These are phyloP conservation scores for Licmophora abbreviata DNA, from an alignment of 108 stramenopile genomes.

Conservation along the genomic window DNA sequence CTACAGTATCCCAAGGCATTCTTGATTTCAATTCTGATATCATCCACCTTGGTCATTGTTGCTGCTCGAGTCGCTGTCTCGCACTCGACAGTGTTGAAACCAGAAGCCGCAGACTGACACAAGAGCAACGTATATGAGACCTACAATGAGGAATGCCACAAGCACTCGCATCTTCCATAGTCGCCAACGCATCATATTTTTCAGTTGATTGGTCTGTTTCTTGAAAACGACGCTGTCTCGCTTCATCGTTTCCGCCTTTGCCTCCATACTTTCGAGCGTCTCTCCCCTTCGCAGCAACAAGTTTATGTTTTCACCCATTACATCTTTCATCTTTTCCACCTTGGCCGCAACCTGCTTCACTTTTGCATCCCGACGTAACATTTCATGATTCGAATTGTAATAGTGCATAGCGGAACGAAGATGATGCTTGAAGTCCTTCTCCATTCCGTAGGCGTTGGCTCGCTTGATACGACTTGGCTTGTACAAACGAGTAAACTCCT, in stretches of 20 bases:
- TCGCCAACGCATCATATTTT: slow-evolving; percentile 12
- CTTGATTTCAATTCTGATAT: no score
- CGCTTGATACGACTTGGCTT: slow-evolving; percentile 27
- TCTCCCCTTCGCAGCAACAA: slow-evolving; percentile 50
- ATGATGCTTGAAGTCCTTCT: slow-evolving; percentile 43
- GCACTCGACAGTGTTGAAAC: slow-evolving; percentile 4
- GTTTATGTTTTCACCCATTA: slow-evolving; percentile 58
- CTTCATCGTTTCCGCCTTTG: slow-evolving; percentile 41
- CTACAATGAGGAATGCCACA: slow-evolving; percentile 5
- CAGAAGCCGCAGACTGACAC: slow-evolving; percentile 9
- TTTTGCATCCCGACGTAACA: slow-evolving; percentile 33
- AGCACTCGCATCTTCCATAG: slow-evolving; percentile 10
- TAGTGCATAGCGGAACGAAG: slow-evolving; percentile 56
- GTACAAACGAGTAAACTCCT: slow-evolving; percentile 42
- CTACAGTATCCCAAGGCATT: no score
- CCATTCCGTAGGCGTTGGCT: slow-evolving; percentile 65
- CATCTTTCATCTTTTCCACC: slow-evolving; percentile 61
- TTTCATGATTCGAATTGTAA: slow-evolving; percentile 58
- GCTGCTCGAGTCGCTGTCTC: background rate
- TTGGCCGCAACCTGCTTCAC: slow-evolving; percentile 25
- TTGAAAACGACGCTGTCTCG: slow-evolving; percentile 47
- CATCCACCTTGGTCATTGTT: background rate
- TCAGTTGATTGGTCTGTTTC: slow-evolving; percentile 17
- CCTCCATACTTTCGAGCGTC: slow-evolving; percentile 35
- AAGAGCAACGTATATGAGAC: slow-evolving; percentile 9